These are phyloP conservation scores for Avena sativa DNA, from an alignment of 176 grass and related monocot genomes.

Conservation along the genomic window DNA sequence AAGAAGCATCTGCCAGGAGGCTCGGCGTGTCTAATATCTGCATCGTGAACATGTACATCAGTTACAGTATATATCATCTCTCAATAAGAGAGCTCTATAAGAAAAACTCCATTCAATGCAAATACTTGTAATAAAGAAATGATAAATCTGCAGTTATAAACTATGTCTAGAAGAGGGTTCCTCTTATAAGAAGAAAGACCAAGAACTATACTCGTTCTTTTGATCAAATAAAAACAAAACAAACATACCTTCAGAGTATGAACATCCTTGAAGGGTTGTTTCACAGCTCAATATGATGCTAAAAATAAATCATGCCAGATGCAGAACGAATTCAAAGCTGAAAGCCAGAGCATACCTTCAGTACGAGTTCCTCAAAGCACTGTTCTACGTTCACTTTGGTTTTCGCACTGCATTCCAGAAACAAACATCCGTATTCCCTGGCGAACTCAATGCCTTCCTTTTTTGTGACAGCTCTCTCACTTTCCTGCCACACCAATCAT, in stretches of 20 bases:
- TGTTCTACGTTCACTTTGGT: slow-evolving; percentile 93
- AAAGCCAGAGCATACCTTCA: slow-evolving; percentile 59
- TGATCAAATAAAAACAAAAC: slow-evolving; percentile 6
- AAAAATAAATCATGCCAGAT: slow-evolving; percentile 14
- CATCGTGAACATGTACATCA: not conserved
- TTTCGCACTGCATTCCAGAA: slow-evolving; percentile 97
- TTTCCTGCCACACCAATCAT: slow-evolving; percentile 66
- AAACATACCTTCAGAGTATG: not conserved
- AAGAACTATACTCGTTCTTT: not conserved
- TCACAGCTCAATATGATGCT: not conserved
- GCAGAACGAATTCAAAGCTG: not conserved
- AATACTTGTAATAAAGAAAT: not conserved
- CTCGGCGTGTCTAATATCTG: slow-evolving; percentile 97
- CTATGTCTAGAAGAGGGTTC: not conserved
- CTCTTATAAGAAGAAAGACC: not conserved
- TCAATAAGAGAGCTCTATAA: not conserved
- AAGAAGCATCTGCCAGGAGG: slow-evolving; percentile 77
- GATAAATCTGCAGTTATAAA: not conserved
- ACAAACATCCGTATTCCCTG: slow-evolving; percentile 89
- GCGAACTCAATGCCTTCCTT: slow-evolving; percentile 97
- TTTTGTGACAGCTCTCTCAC: slow-evolving; percentile 90
- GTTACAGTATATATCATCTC: not conserved
- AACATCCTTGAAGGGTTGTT: not conserved
- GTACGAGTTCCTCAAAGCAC: slow-evolving; percentile 94
- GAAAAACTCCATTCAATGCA: not conserved